Evolutionary conservation across 805 yeast genomes (phyloP).

Genomic region (Yarrowia osloensis): DNA sequence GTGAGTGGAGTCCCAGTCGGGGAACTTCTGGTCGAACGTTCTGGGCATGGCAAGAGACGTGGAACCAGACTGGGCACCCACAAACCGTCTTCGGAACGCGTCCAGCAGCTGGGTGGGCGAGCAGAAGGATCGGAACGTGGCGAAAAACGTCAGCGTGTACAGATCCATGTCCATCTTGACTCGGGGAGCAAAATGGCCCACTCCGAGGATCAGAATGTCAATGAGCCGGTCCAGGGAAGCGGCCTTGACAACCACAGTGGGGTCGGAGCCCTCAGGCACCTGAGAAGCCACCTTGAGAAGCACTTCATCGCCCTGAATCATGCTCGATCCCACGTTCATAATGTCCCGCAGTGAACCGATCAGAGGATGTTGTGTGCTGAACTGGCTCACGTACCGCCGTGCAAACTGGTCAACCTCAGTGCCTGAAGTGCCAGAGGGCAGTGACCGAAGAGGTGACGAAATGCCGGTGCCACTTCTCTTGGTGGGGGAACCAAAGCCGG

Average conservation of each 20-base stretch:
- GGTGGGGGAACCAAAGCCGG: slow-evolving; percentile 44
- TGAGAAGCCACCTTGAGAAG: slow-evolving; percentile 57
- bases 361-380: slow-evolving; percentile 49
- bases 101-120: slow-evolving; percentile 56
- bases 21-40: slow-evolving; percentile 33
- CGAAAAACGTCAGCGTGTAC: slow-evolving; percentile 67
- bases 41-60: slow-evolving; percentile 47
- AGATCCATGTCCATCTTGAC: slow-evolving; percentile 64
- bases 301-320: slow-evolving; percentile 58
- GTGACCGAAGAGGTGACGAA: slow-evolving; percentile 31
- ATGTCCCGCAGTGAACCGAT: slow-evolving; percentile 62
- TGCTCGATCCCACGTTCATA: slow-evolving; percentile 59
- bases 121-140: slow-evolving; percentile 67
- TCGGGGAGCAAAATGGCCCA: slow-evolving; percentile 52
- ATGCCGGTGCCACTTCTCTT: slow-evolving; percentile 29
- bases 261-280: not conserved
- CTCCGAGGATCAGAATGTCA: slow-evolving; percentile 76
- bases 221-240: slow-evolving; percentile 75
- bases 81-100: slow-evolving; percentile 56
- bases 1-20: slow-evolving; percentile 37
- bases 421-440: slow-evolving; percentile 31
- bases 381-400: slow-evolving; percentile 41
- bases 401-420: slow-evolving; percentile 30
- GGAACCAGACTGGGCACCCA: slow-evolving; percentile 66
- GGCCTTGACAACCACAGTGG: slow-evolving; percentile 56